phyloP scores from a whole-genome alignment of 176 grass and related monocot species.

The Tillandsia leiboldiana region DNA sequence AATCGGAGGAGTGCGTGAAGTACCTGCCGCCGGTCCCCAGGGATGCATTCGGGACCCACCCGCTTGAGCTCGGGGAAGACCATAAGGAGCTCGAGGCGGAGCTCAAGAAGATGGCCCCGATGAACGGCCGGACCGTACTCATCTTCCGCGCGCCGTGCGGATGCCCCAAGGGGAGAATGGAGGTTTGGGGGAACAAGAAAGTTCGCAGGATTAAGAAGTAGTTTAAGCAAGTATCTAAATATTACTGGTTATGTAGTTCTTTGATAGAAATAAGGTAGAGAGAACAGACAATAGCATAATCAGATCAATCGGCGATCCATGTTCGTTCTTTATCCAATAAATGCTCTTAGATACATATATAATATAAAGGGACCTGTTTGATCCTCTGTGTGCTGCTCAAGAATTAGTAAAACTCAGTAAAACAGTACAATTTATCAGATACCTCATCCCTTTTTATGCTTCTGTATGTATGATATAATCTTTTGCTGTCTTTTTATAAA shows the following conservation, averaged over 20 bases:
- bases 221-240: not conserved
- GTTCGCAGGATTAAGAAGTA: conserved; percentile 93
- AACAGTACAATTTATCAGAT: conserved; percentile 11
- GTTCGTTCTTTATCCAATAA: conserved; percentile 7
- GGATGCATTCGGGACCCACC: conserved; percentile 40
- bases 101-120: conserved; percentile 92
- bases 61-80: conserved; percentile 55
- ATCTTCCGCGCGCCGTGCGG: conserved; percentile 79
- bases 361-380: not conserved
- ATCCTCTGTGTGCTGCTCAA: not conserved
- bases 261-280: conserved; percentile 28
- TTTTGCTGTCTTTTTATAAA: not conserved
- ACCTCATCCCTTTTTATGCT: not conserved
- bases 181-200: conserved; percentile 90
- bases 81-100: conserved; percentile 83
- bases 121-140: conserved; percentile 91
- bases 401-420: not conserved
- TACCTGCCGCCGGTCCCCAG: conserved; percentile 46
- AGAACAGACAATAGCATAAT: conserved; percentile 1
- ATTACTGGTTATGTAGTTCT: conserved; percentile 9
- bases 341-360: not conserved
- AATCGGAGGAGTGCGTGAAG: conserved; percentile 95
- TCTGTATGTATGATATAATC: conserved; percentile 8
- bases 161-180: conserved; percentile 73
- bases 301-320: conserved; percentile 3